Base-by-base conservation (phyloP, 2,329 filamentous ascomycete genomes). In the Beauveria brongniartii region DNA sequence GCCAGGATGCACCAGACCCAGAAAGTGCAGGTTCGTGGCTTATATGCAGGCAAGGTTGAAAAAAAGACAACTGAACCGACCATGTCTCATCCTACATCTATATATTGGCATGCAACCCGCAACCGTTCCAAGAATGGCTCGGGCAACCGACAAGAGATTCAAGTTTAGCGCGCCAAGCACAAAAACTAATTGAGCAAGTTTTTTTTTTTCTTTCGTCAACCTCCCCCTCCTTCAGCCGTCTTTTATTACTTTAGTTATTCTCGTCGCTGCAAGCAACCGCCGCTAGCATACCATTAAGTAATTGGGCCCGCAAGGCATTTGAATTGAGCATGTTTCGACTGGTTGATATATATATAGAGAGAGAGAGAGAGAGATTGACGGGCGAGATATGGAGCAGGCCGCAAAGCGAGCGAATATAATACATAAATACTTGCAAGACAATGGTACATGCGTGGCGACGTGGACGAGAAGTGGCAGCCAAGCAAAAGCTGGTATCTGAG, bases 301-400 rank as follows among this genome's bases (percentile, higher is more conserved):
- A 56, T 6, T 47, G 54, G 54, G 41, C 22, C 54, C 18, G 2
- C 14, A 18, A 22, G 10, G 20, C 22, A 34, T 56, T 56, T n/a
- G 54, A n/a, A 34, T 56, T 56, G 54, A 56, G 54, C 54, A 56
- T 34, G 54, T 56, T 56, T 56, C 54, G 54, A 56, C 54, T 56
- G 54, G 54, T n/a, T 22, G 28, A 37, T 9, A 22, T 22, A 22
- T n/a, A 37, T 9, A 22, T 22, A 22, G 22, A 20, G 43, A 46
- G n/a, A 46, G n/a, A 12, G 9, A 7, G n/a, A 41, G n/a, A 24
- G 22, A 37, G 20, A 43, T 14, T 2, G 41, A 43, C 5, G 10
- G 34, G 34, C 5, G 12, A 26, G 14, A 24, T 24, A 24, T 34
- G 30, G 28, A n/a, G 16, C 16, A 26, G 14, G 34, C 30, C 14